Evolutionary conservation across 306 rosid species (phyloP).

Genomic region (Cucumis cinereus): DNA sequence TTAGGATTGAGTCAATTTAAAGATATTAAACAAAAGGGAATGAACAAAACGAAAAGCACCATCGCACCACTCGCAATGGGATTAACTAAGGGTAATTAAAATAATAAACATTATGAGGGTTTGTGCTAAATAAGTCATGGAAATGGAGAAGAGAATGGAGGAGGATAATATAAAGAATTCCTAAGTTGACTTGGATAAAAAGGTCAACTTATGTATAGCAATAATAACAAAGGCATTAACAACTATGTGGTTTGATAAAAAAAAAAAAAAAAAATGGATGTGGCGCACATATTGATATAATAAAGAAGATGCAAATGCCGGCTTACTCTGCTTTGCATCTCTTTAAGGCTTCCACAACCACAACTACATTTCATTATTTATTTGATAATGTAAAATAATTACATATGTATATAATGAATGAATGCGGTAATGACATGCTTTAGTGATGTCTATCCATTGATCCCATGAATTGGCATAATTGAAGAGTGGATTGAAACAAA

Average conservation of each 20-base stretch:
- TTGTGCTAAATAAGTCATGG: background rate
- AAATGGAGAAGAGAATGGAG: background rate
- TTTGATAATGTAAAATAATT: background rate
- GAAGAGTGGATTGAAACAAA: no score
- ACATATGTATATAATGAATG: no score
- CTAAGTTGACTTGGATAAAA: background rate
- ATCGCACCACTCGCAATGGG: background rate
- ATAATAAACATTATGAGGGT: background rate
- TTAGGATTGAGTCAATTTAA: background rate
- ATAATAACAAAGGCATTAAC: background rate
- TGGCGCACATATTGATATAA: background rate
- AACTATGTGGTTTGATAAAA: background rate
- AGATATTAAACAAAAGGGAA: background rate
- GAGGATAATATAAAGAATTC: background rate
- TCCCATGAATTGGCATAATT: no score
- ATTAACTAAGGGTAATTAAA: background rate
- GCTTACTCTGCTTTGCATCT: background rate
- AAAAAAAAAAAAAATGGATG: background rate
- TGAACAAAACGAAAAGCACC: background rate
- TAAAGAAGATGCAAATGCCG: background rate
- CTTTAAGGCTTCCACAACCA: background rate
- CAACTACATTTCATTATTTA: background rate
- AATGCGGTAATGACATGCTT: no score
- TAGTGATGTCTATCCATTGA: no score
- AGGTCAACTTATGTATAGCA: background rate